Conservation (phyloP, 768 basidiomycete genomes). For the Lactarius hatsudake region DNA sequence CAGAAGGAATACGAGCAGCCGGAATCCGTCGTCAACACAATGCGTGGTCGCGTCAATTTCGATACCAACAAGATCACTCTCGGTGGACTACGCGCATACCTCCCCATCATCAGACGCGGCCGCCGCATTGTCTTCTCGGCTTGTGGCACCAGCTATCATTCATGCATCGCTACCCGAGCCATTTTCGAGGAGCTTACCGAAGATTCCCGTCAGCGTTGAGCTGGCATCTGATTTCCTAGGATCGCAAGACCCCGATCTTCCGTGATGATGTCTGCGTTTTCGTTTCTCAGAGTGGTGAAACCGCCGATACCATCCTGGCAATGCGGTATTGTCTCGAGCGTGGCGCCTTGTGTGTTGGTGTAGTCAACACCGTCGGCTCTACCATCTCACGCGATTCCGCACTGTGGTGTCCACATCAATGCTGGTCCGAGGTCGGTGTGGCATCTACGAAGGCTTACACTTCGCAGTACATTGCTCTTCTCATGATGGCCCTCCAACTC, state of each 20-base stretch:
- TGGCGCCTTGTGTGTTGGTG: conserved; percentile 94
- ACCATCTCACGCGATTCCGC: conserved; percentile 97
- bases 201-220: conserved; percentile 95
- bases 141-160: conserved; percentile 99
- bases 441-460: conserved; percentile 99
- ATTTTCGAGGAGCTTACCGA: conserved; percentile 99
- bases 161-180: conserved; percentile 91
- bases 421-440: conserved; percentile 98
- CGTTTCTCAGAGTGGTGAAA: conserved; percentile 97
- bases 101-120: conserved; percentile 93
- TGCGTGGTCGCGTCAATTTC: conserved; percentile 99
- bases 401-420: conserved; percentile 99
- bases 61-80: conserved; percentile 88
- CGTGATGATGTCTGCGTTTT: conserved; percentile 97
- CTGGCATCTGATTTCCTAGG: conserved; percentile 97
- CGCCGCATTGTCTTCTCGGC: conserved; percentile 95
- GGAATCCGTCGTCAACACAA: conserved; percentile 99
- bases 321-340: conserved; percentile 95
- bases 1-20: conserved; percentile 99
- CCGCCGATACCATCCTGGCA: conserved; percentile 95
- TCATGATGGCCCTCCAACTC: conserved; percentile 98
- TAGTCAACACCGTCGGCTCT: conserved; percentile 98
- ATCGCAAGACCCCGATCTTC: conserved; percentile 99
- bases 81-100: conserved; percentile 92
- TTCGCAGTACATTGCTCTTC: conserved; percentile 95